A percentile compares a stretch with the other conserved stretches of the same genome.
Conservation (phyloP, 2,329 filamentous ascomycete genomes). For the Dactylellina parvicollis region DNA sequence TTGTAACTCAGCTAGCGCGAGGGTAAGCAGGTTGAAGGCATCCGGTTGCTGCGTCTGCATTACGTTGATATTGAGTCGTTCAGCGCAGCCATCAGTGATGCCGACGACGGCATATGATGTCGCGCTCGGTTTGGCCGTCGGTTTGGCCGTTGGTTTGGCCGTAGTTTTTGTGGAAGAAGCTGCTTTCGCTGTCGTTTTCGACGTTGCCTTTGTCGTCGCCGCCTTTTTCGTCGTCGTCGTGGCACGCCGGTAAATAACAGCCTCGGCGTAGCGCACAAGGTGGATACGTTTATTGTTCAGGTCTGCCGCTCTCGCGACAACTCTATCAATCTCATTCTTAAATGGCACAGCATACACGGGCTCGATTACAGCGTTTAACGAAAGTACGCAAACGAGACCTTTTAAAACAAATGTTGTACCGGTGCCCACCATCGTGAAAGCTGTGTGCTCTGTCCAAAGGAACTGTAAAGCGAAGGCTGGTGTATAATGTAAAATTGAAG, state of each 20-base stretch:
- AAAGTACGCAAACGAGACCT: not conserved
- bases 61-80: slow-evolving; percentile 17
- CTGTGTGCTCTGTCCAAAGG: no score
- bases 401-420: not conserved
- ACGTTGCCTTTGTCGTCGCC: no score
- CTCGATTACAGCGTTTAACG: not conserved
- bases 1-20: slow-evolving; percentile 15
- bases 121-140: no score
- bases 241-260: no score
- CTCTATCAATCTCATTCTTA: not conserved
- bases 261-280: no score
- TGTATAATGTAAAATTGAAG: not conserved
- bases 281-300: no score
- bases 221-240: no score
- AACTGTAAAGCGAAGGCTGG: not conserved
- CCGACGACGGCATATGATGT: slow-evolving; percentile 15
- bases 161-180: no score
- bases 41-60: slow-evolving; percentile 28
- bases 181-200: no score
- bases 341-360: not conserved
- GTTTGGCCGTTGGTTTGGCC: no score
- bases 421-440: not conserved
- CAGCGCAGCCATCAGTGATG: not conserved
- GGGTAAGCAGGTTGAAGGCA: slow-evolving; percentile 24
- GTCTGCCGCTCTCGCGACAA: no score